Percentiles rank a stretch among this genome's conserved stretches.
Conservation (phyloP, 495 filamentous ascomycete genomes). For the Evernia prunastri region DNA sequence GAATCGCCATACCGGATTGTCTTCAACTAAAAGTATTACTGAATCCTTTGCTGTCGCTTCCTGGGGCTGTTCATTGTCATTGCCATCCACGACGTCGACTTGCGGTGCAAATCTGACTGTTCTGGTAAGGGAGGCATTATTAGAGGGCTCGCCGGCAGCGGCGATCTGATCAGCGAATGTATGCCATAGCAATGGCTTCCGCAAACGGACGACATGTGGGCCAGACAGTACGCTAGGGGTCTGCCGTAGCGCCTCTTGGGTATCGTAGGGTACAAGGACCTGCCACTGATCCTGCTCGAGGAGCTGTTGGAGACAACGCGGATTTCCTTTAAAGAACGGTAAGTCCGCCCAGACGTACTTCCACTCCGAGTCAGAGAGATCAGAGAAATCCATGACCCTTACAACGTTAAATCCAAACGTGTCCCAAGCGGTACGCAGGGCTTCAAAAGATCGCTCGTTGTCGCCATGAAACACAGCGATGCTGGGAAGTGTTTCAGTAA, state of each 20-base stretch:
- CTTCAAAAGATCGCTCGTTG: slow-evolving; percentile 20
- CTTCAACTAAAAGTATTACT: slow-evolving; percentile 28
- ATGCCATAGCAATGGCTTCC: slow-evolving; percentile 29
- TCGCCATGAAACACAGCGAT: slow-evolving; percentile 25
- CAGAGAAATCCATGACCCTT: slow-evolving; percentile 11
- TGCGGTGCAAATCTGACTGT: slow-evolving; percentile 26
- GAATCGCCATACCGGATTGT: slow-evolving; percentile 25
- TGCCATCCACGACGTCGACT: slow-evolving; percentile 22
- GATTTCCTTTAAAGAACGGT: slow-evolving; percentile 19
- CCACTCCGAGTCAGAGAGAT: slow-evolving; percentile 20
- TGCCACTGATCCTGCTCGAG: slow-evolving; percentile 21
- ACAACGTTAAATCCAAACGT: slow-evolving; percentile 25
- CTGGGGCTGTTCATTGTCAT: slow-evolving; percentile 17
- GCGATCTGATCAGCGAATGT: slow-evolving; percentile 26
- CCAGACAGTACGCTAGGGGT: slow-evolving; percentile 16
- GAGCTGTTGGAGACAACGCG: slow-evolving; percentile 17
- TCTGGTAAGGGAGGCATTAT: slow-evolving; percentile 9
- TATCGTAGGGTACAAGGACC: slow-evolving; percentile 27
- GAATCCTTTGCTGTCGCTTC: slow-evolving; percentile 16
- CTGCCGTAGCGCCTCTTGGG: slow-evolving; percentile 21
- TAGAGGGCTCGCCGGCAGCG: slow-evolving; percentile 13
- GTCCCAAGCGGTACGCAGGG: slow-evolving; percentile 25
- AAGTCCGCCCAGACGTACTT: slow-evolving; percentile 29
- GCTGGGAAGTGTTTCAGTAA: slow-evolving; percentile 5
- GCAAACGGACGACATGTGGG: slow-evolving; percentile 21